Conservation (phyloP, 2,329 filamentous ascomycete genomes). For the Epichloe typhina region DNA sequence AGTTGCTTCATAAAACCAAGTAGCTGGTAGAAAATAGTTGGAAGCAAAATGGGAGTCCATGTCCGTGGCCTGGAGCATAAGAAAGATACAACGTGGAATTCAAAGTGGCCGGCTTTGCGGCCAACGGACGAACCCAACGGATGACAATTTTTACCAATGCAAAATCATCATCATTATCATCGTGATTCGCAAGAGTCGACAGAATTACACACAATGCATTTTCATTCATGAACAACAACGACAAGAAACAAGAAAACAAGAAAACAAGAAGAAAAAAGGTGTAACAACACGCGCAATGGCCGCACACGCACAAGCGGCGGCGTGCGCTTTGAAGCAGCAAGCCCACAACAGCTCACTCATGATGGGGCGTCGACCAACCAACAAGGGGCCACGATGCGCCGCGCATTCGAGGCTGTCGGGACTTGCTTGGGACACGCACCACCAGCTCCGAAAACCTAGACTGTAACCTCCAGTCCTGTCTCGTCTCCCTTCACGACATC, state of each 20-base stretch:
- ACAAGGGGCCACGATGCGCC: constrained; percentile 5
- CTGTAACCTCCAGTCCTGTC: neutral
- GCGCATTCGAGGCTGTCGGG: constrained; percentile 4
- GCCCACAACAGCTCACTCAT: constrained; percentile 2
- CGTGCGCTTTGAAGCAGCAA: no score
- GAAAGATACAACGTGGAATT: neutral
- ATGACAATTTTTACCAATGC: neutral
- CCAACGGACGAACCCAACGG: neutral
- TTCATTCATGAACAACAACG: neutral
- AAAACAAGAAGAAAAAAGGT: no score
- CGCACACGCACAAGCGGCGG: no score
- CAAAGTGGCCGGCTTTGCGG: neutral
- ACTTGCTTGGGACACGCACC: constrained; percentile 4
- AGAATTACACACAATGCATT: neutral
- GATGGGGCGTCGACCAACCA: constrained; percentile 10
- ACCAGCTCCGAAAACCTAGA: neutral
- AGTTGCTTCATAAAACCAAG: constrained; percentile 22
- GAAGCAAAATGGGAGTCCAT: neutral
- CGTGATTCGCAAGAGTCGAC: neutral
- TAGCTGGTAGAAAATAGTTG: neutral
- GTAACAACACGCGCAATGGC: no score
- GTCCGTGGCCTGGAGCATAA: neutral
- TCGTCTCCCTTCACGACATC: neutral
- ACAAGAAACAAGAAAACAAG: neutral
- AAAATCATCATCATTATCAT: neutral